phyloP scores from a whole-genome alignment of 2,329 filamentous ascomycete genomes.

The Colletotrichum gloeosporioides region DNA sequence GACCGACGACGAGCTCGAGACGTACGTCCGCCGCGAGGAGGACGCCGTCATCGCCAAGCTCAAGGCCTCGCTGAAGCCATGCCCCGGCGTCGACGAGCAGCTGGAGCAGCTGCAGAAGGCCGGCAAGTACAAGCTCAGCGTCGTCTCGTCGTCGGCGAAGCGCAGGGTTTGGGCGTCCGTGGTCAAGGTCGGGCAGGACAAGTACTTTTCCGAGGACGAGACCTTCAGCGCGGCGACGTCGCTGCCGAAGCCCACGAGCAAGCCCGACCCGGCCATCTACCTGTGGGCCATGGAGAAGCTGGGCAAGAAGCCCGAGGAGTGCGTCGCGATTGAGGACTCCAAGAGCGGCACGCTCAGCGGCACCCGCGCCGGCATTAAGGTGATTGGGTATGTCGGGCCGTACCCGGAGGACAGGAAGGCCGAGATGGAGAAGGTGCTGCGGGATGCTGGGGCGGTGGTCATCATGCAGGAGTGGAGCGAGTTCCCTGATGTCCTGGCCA shows the following conservation, averaged over 20 bases:
- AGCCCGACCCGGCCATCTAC: conserved; percentile 92
- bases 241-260: conserved; percentile 80
- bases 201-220: conserved; percentile 77
- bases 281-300: conserved; percentile 76
- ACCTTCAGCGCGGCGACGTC: conserved; percentile 86
- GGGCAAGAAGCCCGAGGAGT: conserved; percentile 73
- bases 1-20: conserved; percentile 69
- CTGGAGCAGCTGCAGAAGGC: conserved; percentile 67
- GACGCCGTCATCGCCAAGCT: conserved; percentile 85
- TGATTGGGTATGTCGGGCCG: conserved; percentile 85
- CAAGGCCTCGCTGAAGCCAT: conserved; percentile 69
- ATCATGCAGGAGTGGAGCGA: conserved; percentile 67
- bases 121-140: conserved; percentile 74
- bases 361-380: conserved; percentile 78
- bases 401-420: conserved; percentile 67
- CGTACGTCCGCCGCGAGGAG: conserved; percentile 79
- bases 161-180: conserved; percentile 79
- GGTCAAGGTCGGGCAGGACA: conserved; percentile 78
- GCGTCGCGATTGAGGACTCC: conserved; percentile 86
- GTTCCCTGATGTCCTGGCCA: conserved; percentile 52
- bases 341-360: conserved; percentile 80
- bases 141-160: conserved; percentile 82
- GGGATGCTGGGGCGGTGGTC: conserved; percentile 64
- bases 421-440: conserved; percentile 68
- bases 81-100: conserved; percentile 70